Conservation (phyloP, 179 eudicot species). For the Vitellaria paradoxa region DNA sequence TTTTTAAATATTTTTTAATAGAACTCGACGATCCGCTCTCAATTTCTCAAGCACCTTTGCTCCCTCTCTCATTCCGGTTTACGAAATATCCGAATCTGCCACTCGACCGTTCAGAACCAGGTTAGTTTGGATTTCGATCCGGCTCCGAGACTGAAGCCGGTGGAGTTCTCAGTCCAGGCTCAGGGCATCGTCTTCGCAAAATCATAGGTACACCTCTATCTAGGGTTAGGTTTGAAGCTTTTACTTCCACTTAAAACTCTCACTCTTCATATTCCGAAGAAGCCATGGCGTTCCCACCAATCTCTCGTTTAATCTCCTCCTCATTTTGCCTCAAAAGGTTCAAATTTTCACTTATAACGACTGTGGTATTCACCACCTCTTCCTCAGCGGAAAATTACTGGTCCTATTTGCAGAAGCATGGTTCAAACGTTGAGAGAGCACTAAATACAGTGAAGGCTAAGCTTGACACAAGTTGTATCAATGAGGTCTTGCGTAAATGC, state of each 20-base stretch:
- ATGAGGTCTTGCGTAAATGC: constrained; percentile 50
- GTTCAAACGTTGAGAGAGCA: constrained; percentile 52
- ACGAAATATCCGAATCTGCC: too few species aligned
- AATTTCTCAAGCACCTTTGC: too few species aligned
- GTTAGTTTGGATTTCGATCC: too few species aligned
- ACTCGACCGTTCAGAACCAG: too few species aligned
- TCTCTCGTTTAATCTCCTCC: constrained; percentile 25
- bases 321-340: constrained; percentile 19
- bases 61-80: too few species aligned
- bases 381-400: constrained; percentile 41
- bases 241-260: background rate
- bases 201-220: too few species aligned
- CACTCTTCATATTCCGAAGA: background rate
- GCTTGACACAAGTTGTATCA: constrained; percentile 46
- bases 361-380: constrained; percentile 20
- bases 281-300: constrained; percentile 30
- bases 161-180: too few species aligned
- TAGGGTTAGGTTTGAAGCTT: background rate
- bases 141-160: too few species aligned
- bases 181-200: too few species aligned
- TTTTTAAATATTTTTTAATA: too few species aligned
- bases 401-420: constrained; percentile 42
- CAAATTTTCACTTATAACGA: constrained; percentile 20
- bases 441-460: constrained; percentile 36
- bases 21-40: too few species aligned